These are phyloP conservation scores for Sphagnum contortum DNA, from an alignment of 225 moss, liverwort and hornwort species.

Conservation along the genomic window DNA sequence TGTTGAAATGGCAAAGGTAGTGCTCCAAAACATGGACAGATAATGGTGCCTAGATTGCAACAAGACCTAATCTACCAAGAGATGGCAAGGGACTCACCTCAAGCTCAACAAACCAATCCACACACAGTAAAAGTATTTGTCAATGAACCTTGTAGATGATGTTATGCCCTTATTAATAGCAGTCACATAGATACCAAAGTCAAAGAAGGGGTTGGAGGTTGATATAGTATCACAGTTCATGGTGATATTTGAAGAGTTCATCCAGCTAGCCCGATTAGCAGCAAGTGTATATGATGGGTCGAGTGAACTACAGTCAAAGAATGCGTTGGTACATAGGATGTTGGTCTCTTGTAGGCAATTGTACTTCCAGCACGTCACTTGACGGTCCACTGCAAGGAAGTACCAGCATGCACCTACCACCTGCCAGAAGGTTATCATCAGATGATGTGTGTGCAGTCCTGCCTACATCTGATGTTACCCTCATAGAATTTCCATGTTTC, in stretches of 20 bases:
- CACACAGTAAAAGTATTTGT: conserved; percentile 56
- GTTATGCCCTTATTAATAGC: conserved; percentile 21
- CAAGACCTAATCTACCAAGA: neutral
- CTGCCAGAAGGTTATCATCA: neutral
- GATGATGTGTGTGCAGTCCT: too few species aligned
- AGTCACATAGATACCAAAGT: conserved; percentile 28
- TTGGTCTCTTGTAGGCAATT: neutral
- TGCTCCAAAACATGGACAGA: too few species aligned
- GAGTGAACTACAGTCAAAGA: neutral
- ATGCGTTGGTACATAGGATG: neutral
- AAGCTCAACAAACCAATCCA: conserved; percentile 46
- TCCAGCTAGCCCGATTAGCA: conserved; percentile 9
- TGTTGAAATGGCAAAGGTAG: neutral
- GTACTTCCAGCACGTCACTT: conserved; percentile 26
- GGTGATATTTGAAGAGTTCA: conserved; percentile 2
- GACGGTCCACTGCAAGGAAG: conserved; percentile 16
- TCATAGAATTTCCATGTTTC: too few species aligned
- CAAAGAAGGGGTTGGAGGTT: conserved; percentile 7
- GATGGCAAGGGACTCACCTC: conserved; percentile 10
- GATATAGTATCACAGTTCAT: conserved; percentile 38
- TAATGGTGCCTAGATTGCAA: too few species aligned
- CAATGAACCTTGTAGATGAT: conserved; percentile 7
- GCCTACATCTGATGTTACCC: too few species aligned
- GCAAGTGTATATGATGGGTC: conserved; percentile 28
- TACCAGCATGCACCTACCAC: conserved; percentile 27